Conservation (phyloP, 257 asterid species). For the Gentiana macrophylla region DNA sequence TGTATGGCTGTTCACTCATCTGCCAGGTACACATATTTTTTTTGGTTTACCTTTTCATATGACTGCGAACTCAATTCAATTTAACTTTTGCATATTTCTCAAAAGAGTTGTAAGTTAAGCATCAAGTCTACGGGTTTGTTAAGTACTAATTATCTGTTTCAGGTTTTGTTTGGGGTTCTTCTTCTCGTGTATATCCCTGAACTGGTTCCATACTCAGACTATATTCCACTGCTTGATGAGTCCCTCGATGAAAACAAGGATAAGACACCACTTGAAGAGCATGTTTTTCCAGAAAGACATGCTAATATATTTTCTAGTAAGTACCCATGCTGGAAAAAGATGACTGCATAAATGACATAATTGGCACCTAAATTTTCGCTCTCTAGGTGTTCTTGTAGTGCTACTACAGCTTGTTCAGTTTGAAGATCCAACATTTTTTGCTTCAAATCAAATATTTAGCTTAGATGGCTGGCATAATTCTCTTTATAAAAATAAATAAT, state of each 20-base stretch:
- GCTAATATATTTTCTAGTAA: constrained; percentile 62
- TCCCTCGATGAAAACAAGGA: constrained; percentile 48
- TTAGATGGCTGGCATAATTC: too few relatives aligned
- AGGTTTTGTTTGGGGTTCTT: constrained; percentile 78
- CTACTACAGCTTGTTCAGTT: too few relatives aligned
- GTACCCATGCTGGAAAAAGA: constrained; percentile 14
- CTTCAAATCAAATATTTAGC: too few relatives aligned
- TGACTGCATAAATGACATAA: too few relatives aligned
- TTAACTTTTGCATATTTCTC: background rate
- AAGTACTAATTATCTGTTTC: constrained; percentile 17
- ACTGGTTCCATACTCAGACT: constrained; percentile 84
- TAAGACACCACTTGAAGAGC: constrained; percentile 88
- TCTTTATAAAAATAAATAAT: too few relatives aligned
- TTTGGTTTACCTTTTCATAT: background rate
- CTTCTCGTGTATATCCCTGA: constrained; percentile 67
- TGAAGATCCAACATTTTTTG: too few relatives aligned
- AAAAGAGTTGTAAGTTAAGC: background rate
- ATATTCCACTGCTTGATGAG: constrained; percentile 53
- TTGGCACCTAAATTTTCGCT: too few relatives aligned
- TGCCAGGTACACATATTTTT: constrained; percentile 51
- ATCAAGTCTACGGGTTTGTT: background rate
- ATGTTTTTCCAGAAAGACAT: constrained; percentile 87
- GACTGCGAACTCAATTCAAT: background rate
- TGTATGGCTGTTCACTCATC: constrained; percentile 65
- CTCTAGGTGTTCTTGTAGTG: too few relatives aligned